Conservation (phyloP, 371 early-diverging fungal species). For the Caulochytrium protostelioides region DNA sequence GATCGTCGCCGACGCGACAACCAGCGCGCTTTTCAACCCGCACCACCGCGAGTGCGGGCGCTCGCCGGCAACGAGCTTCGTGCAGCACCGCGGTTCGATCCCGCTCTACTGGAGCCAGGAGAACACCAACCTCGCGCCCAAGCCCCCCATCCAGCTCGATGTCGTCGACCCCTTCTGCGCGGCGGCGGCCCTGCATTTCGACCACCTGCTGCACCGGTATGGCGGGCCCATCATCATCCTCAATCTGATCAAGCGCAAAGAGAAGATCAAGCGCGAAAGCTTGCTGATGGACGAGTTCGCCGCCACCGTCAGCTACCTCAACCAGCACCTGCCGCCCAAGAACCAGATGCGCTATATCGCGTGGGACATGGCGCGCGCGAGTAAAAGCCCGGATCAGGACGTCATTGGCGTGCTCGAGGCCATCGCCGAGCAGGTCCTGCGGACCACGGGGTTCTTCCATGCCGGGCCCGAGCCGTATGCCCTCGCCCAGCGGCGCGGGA, state of each 20-base stretch:
- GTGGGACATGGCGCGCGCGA: slow-evolving; percentile 94
- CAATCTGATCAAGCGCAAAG: slow-evolving; percentile 82
- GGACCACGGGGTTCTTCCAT: slow-evolving; percentile 75
- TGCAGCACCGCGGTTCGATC: slow-evolving; percentile 90
- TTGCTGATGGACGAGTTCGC: slow-evolving; percentile 64
- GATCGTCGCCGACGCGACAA: slow-evolving; percentile 72
- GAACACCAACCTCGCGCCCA: slow-evolving; percentile 69
- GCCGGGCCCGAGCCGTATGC: slow-evolving; percentile 52
- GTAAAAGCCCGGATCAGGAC: slow-evolving; percentile 74
- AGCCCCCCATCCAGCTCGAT: slow-evolving; percentile 80
- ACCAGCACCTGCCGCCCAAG: slow-evolving; percentile 62
- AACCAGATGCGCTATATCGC: slow-evolving; percentile 66
- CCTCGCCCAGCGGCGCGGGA: slow-evolving; percentile 26
- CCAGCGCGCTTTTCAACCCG: slow-evolving; percentile 46
- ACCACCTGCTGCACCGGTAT: slow-evolving; percentile 67
- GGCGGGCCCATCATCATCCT: slow-evolving; percentile 71
- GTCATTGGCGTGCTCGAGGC: slow-evolving; percentile 74
- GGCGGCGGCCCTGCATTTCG: slow-evolving; percentile 77
- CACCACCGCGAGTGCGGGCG: slow-evolving; percentile 19
- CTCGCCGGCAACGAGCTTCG: slow-evolving; percentile 68
- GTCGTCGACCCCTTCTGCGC: slow-evolving; percentile 78
- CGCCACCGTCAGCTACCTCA: slow-evolving; percentile 58
- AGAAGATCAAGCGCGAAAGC: slow-evolving; percentile 68
- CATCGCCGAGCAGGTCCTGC: slow-evolving; percentile 62
- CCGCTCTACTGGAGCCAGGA: slow-evolving; percentile 92